These are phyloP conservation scores for Mycosarcoma maydis DNA, from an alignment of 1,284 basidiomycete genomes.

Conservation along the genomic window DNA sequence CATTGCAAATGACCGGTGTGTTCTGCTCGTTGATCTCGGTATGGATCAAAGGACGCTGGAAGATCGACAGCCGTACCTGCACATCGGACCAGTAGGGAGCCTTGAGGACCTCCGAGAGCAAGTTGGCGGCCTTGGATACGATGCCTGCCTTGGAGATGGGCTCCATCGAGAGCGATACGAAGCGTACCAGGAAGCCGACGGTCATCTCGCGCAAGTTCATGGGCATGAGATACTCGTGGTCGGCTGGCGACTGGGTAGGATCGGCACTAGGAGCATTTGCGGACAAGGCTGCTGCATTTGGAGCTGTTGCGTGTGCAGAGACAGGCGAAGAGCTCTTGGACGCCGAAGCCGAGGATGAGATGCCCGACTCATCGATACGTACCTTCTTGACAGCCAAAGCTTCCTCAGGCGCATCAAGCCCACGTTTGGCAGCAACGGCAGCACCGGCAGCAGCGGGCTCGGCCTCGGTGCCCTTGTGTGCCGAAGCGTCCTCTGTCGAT, in stretches of 20 bases:
- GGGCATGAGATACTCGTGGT: constrained; percentile 58
- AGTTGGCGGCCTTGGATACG: constrained; percentile 78
- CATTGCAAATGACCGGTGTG: constrained; percentile 79
- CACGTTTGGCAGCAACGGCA: constrained; percentile 25
- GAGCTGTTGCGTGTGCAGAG: too few relatives aligned
- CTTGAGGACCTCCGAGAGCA: constrained; percentile 84
- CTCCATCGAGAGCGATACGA: constrained; percentile 80
- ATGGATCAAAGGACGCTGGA: constrained; percentile 69
- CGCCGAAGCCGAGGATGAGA: constrained; percentile 49
- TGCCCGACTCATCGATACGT: constrained; percentile 69
- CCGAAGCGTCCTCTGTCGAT: constrained; percentile 1
- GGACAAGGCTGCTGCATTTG: too few relatives aligned
- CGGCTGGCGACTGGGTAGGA: constrained; percentile 22
- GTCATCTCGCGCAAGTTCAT: constrained; percentile 69
- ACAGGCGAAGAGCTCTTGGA: constrained; percentile 62
- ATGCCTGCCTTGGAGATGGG: constrained; percentile 74
- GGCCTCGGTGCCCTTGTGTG: constrained; percentile 8
- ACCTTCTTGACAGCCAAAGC: constrained; percentile 68
- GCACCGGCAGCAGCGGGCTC: constrained; percentile 8
- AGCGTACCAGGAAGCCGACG: constrained; percentile 92
- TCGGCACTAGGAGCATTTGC: constrained; percentile 2
- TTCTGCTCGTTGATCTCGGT: constrained; percentile 75
- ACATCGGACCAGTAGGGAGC: constrained; percentile 91
- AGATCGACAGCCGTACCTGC: constrained; percentile 79
- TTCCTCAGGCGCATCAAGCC: constrained; percentile 32